Conservation (phyloP, 2,329 filamentous ascomycete genomes). For the Fusarium nurragi region DNA sequence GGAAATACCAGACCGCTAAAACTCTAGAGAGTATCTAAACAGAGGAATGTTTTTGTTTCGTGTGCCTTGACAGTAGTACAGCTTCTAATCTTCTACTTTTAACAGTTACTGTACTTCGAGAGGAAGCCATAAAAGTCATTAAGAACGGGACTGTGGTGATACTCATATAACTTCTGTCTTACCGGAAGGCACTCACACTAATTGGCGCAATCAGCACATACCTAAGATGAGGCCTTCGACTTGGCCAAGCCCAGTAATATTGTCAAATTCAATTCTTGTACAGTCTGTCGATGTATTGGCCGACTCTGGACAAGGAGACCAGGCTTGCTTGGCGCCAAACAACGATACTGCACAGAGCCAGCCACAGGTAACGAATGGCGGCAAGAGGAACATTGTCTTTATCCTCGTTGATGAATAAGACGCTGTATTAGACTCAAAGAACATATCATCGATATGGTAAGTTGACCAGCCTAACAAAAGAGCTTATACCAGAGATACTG, state of each 20-base stretch:
- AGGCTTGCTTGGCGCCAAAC: background rate
- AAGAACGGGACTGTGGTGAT: background rate
- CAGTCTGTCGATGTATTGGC: background rate
- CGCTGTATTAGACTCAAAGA: conserved; percentile 65
- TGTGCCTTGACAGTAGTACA: too few species aligned
- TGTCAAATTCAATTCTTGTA: background rate
- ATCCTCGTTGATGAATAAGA: conserved; percentile 77
- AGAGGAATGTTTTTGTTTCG: too few species aligned
- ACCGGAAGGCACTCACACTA: background rate
- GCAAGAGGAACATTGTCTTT: conserved; percentile 67
- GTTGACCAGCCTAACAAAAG: background rate
- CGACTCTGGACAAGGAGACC: background rate
- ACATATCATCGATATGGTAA: conserved; percentile 64
- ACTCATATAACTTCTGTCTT: background rate
- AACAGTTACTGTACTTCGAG: too few species aligned
- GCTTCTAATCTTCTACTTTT: too few species aligned
- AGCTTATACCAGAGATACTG: background rate
- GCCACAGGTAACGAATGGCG: background rate
- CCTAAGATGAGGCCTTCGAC: conserved; percentile 17
- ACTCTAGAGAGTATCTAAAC: too few species aligned
- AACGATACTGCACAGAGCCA: background rate
- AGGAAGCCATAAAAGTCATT: background rate
- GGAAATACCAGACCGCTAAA: too few species aligned
- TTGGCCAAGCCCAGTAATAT: conserved; percentile 5
- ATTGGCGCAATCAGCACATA: background rate